phyloP scores from a whole-genome alignment of 2,329 filamentous ascomycete genomes.

The Clarireedia homoeocarpa region DNA sequence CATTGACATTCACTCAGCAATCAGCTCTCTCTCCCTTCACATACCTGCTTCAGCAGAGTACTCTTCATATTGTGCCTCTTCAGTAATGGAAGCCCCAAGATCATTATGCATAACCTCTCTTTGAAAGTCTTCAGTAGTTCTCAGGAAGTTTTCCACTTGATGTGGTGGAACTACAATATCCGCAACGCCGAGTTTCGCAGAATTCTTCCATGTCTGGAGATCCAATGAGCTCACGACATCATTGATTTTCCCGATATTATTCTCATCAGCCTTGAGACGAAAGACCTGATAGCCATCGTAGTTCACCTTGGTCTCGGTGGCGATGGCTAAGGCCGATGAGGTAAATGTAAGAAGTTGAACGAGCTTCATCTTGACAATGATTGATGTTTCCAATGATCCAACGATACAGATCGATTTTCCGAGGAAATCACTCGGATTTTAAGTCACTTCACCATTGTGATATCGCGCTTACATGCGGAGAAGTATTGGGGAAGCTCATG shows the following conservation, averaged over 20 bases:
- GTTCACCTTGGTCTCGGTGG: constrained; percentile 20
- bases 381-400: neutral
- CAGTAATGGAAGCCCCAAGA: constrained; percentile 35
- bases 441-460: neutral
- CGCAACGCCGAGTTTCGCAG: constrained; percentile 24
- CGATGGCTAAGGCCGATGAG: neutral
- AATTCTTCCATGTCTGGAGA: constrained; percentile 32
- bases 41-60: constrained; percentile 1
- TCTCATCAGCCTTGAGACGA: constrained; percentile 29
- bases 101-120: constrained; percentile 35
- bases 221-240: constrained; percentile 30
- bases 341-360: neutral
- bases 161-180: constrained; percentile 37
- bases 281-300: constrained; percentile 37
- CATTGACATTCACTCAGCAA: constrained; percentile 4
- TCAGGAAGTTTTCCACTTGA: constrained; percentile 32
- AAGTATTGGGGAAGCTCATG: neutral
- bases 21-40: constrained; percentile 2
- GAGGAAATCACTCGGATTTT: neutral
- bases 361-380: neutral
- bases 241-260: constrained; percentile 29
- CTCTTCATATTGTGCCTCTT: constrained; percentile 25
- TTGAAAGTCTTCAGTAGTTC: constrained; percentile 28
- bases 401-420: too few relatives aligned
- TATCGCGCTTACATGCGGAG: neutral